Percentiles rank a stretch among this genome's conserved stretches.
phyloP scores from a whole-genome alignment of 2,329 filamentous ascomycete genomes.

The Mariannaea sp. region DNA sequence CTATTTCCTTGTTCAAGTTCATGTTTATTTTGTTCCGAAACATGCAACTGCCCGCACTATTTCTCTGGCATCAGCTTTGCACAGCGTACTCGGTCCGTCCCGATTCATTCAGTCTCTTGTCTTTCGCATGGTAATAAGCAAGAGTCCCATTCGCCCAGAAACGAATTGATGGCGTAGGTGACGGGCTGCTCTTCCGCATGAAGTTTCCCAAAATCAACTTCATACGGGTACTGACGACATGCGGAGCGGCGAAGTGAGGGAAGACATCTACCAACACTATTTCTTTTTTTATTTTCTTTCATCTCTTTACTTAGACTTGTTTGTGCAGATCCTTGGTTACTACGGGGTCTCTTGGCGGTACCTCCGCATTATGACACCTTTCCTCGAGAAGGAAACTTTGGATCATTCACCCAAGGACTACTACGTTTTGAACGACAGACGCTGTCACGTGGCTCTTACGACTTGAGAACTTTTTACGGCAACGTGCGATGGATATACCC shows the following conservation, averaged over 20 bases:
- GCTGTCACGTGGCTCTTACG: slow-evolving; percentile 46
- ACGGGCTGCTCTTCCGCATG: slow-evolving; percentile 5
- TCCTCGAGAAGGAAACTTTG: slow-evolving; percentile 40
- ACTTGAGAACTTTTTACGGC: slow-evolving; percentile 43
- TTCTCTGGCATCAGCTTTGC: slow-evolving; percentile 36
- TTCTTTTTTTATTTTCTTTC: slow-evolving; percentile 30
- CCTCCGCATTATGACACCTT: slow-evolving; percentile 36
- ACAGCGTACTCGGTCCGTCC: slow-evolving; percentile 39
- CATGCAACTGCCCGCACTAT: slow-evolving; percentile 38
- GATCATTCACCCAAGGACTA: slow-evolving; percentile 42
- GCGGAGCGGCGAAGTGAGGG: slow-evolving; percentile 20
- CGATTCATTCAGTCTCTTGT: slow-evolving; percentile 37
- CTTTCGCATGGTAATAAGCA: slow-evolving; percentile 26
- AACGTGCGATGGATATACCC: slow-evolving; percentile 51
- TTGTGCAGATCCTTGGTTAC: slow-evolving; percentile 40
- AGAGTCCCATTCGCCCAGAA: slow-evolving; percentile 14
- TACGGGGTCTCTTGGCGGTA: slow-evolving; percentile 35
- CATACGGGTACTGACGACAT: slow-evolving; percentile 11
- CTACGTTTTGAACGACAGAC: slow-evolving; percentile 43
- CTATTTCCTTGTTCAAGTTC: slow-evolving; percentile 40
- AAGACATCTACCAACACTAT: slow-evolving; percentile 36
- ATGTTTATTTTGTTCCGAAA: slow-evolving; percentile 40
- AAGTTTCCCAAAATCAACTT: neutral
- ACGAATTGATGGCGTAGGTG: slow-evolving; percentile 4
- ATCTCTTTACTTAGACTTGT: slow-evolving; percentile 40